Evolutionary conservation across 2,329 filamentous ascomycete species (phyloP), one percentile per base, ranked within the genome.

Genomic region (Clarireedia hainanense): DNA sequence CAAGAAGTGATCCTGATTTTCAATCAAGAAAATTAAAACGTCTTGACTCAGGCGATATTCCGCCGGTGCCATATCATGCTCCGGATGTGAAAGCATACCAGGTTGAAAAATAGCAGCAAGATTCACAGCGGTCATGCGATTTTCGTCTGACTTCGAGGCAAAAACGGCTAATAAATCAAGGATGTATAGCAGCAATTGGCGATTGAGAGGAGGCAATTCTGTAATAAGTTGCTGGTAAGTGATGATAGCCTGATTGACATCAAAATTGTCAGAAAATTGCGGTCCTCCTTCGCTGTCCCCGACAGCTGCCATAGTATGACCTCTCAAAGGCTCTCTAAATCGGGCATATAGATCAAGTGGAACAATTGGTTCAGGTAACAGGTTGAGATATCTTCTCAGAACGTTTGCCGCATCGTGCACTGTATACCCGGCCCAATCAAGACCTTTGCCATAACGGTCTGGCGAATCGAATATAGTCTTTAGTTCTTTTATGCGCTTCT

Each of bases 371-470:
- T 99, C 94, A 2, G 94, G 94, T 2, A 99, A 80, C 68, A 96
- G 89, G 71, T 97, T 97, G 60, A 99, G 84, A 70, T 99, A 99
- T 64, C 94, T 84, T 60, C 94, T 86, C 46, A 99, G 80, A 59
- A 99, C 92, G 68, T 97, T 99, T 66, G 94, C 91, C 26, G 94
- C 94, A 78, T 99, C 94, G 72, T 99, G 94, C 43, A 99, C 94
- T 0, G 94, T 99, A 71, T 96, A 99, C 47, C 94, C 94, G 47
- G 90, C 88, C 94, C 94, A 99, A 65, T 96, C 89, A 26, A 99
- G 79, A 15, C 94, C 94, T 73, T 99, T 99, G 54, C 94, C 94
- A 70, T 96, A 99, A 65, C 91, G 82, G 66, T 95, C 90, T 42
- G 94, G 94, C 0, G 92, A 95, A 72, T 97, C 89, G 72, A 99